Evolutionary conservation across 495 filamentous ascomycete species (phyloP), one percentile per base, ranked within the genome.

Genomic region (Halenospora varia): DNA sequence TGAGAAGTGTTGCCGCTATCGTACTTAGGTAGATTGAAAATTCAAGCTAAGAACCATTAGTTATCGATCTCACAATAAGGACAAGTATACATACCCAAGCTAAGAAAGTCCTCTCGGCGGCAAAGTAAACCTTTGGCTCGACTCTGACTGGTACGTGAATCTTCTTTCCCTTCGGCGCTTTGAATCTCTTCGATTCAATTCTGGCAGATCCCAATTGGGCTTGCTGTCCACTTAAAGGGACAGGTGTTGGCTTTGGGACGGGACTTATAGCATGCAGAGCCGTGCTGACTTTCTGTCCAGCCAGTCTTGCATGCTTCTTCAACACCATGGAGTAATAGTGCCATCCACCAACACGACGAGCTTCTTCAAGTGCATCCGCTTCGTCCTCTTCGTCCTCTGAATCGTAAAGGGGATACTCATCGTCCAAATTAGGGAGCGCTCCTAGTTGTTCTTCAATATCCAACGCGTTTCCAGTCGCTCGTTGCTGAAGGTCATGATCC

Each of bases 111-210:
- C 94, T 83, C 68, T 98, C 94, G 8, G 90, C 91, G 22, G 94
- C 94, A 62, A 98, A 96, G 71, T 92, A 95, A 59, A 98, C 94
- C 70, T 98, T 98, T 2, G 94, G 94, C 73, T 98, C 94, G 47
- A 98, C 91, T 51, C 94, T 84, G 44, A 97, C 86, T 25, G 92
- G 94, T 20, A 98, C 93, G 61, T 96, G 90, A 63, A 98, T 98
- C 64, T 76, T 82, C 71, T 97, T 97, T 20, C 92, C 92, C 69
- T 86, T 87, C 9, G 94, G 94, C 18, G 94, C 94, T 62, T 84
- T 87, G 77, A 96, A 93, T 54, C 77, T 80, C 73, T 81, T 79
- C 62, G 71, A 68, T 67, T 89, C 68, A 69, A 88, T 70, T 62
- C 80, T 66, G 39, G 74, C 67, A 39, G 47, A 65, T 60, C 2